Evolutionary conservation across 2,329 filamentous ascomycete genomes (phyloP).

Genomic region (Gyromitra esculenta): DNA sequence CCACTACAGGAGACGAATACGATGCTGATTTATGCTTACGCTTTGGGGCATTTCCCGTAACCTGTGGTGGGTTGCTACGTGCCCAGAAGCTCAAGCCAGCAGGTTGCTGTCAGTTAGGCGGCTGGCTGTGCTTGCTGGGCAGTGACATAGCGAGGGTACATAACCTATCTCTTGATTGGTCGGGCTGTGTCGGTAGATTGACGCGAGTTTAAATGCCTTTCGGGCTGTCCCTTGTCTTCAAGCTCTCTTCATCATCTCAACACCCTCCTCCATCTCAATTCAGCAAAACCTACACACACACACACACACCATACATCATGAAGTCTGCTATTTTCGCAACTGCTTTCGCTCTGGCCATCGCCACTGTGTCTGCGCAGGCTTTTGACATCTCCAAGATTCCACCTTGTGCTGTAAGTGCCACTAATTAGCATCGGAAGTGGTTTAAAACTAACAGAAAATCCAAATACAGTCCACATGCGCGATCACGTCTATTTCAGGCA

Average conservation of each 20-base stretch:
- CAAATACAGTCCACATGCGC: not conserved
- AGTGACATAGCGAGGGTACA: not conserved
- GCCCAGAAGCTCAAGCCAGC: not conserved
- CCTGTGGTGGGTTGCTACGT: not conserved
- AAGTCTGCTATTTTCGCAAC: constrained; percentile 30
- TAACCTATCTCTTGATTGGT: not conserved
- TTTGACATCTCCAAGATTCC: constrained; percentile 56
- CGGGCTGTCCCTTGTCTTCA: constrained; percentile 1
- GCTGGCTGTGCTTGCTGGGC: not conserved
- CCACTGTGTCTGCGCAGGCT: constrained; percentile 63
- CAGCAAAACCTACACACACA: constrained; percentile 5
- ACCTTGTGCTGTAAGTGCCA: constrained; percentile 58
- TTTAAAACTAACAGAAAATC: not conserved
- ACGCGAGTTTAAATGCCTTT: not conserved
- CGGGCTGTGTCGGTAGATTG: not conserved
- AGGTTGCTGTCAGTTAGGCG: not conserved
- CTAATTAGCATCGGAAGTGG: not conserved
- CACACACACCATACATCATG: constrained; percentile 28
- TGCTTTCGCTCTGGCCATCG: constrained; percentile 62
- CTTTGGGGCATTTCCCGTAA: not conserved
- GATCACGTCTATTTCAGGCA: not conserved
- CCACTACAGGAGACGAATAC: not conserved
- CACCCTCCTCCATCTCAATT: not conserved
- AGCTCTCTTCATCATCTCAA: not conserved
- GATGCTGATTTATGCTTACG: not conserved